Base-by-base conservation (phyloP, 2,329 filamentous ascomycete genomes). In the Eutypa lata region DNA sequence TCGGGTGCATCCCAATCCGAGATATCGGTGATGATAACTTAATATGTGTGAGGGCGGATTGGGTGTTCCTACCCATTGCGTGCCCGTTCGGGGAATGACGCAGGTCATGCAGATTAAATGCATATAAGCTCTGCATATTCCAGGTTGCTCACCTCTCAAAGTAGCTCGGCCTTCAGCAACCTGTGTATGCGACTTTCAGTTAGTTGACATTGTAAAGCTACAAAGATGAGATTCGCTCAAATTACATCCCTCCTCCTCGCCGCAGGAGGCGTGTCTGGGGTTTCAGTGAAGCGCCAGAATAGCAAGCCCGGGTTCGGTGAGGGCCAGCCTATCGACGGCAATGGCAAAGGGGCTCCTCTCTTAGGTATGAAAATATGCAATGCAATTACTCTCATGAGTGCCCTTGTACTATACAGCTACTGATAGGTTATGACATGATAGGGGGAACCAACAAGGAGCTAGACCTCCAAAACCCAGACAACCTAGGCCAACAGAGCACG, bases 361-460 rank as follows among this genome's bases (percentile, higher is more conserved):
- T 62, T 79, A 35, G 83, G 84, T 86, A 72, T 45, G 69, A 28
- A 31, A 46, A 26, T 37, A 38, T 19, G 8, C n/a, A 33, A 14
- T 16, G 21, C 13, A 18, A 11, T 33, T 31, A 1, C 3, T 24
- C 21, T 26, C 10, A 13, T n/a, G 13, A 10, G 5, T 14, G 18
- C 19, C 6, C 7, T n/a, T 19, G 10, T 31, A 31, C 13, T 46
- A 28, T 10, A 21, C 11, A n/a, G 26, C 16, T 3, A 5, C 11
- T 26, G 21, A 3, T n/a, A 24, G 7, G 42, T 16, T 47, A 21
- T 44, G 14, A 1, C n/a, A 7, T 43, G 18, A 8, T 50, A 87
- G 86, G 84, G 16, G 86, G 83, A 26, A 88, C 85, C 21, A 85
- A 89, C 63, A 72, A 77, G 47, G 70, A 76, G 48, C 68, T 87